Evolutionary conservation across 179 eudicot genomes (phyloP).

Genomic region (Spinacia oleracea): DNA sequence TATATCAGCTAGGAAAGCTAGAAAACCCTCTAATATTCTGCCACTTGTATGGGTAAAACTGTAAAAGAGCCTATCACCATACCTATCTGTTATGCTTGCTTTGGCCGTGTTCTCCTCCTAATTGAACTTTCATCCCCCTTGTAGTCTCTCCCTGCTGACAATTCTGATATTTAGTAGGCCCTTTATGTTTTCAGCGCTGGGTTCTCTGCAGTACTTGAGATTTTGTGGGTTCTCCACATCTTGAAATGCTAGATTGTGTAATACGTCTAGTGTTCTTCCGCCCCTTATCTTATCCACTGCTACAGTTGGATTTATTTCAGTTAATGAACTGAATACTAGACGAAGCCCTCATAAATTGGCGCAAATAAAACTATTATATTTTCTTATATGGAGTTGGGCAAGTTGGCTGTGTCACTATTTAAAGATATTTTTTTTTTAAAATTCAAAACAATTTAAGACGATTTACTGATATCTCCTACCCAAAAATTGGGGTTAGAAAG

Average conservation of each 20-base stretch:
- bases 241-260: background rate
- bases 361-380: background rate
- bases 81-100: no score
- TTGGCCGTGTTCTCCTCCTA: background rate
- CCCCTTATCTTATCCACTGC: no score
- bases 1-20: no score
- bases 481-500: background rate
- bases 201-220: background rate
- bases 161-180: background rate
- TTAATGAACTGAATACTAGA: no score
- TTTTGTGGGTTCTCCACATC: background rate
- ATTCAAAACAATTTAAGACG: background rate
- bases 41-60: no score
- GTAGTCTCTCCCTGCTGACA: background rate
- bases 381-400: background rate
- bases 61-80: no score
- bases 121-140: background rate
- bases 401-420: background rate
- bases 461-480: background rate
- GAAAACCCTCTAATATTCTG: no score
- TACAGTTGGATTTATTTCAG: background rate
- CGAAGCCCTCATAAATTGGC: background rate
- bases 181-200: background rate
- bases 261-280: no score
- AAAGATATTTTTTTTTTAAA: no score